A percentile compares a stretch with the other conserved stretches of the same genome.
Conservation (phyloP, 1,139 yeast genomes). For the Yamadazyma oceani region DNA sequence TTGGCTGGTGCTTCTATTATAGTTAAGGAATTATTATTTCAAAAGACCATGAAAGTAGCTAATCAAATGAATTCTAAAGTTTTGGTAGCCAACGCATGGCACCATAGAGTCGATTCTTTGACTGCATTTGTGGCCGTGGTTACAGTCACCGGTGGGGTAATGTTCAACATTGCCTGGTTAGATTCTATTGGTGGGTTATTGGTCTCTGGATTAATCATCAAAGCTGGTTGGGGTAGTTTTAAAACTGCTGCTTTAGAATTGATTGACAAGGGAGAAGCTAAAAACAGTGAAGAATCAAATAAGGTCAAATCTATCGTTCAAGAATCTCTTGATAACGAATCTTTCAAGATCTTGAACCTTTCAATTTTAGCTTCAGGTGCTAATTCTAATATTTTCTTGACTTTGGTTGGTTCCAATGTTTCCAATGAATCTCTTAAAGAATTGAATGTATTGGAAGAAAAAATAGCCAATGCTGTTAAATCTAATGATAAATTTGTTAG, state of each 20-base stretch:
- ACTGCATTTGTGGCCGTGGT: constrained; percentile 89
- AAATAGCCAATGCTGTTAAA: constrained; percentile 25
- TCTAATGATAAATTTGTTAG: constrained; percentile 36
- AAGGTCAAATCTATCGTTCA: constrained; percentile 25
- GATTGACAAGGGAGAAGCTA: constrained; percentile 55
- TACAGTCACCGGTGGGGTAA: constrained; percentile 83
- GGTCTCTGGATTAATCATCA: constrained; percentile 77
- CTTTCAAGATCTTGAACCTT: constrained; percentile 44
- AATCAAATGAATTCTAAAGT: constrained; percentile 78
- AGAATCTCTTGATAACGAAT: constrained; percentile 20
- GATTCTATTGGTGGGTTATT: constrained; percentile 90
- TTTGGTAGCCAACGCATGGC: constrained; percentile 97
- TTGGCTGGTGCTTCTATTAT: constrained; percentile 85
- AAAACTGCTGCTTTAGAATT: constrained; percentile 70
- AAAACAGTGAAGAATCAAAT: constrained; percentile 29
- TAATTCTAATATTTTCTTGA: constrained; percentile 43
- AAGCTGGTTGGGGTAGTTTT: constrained; percentile 81
- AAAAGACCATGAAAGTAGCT: constrained; percentile 80
- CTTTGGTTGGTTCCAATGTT: constrained; percentile 15
- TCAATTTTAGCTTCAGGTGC: constrained; percentile 73
- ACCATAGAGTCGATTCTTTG: constrained; percentile 92
- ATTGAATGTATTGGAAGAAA: constrained; percentile 29
- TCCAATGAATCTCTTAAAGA: constrained; percentile 20
- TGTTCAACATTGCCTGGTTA: constrained; percentile 75
- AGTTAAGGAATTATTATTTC: constrained; percentile 83